A percentile compares a stretch with the other conserved stretches of the same genome.
These are phyloP conservation scores for Metschnikowia similis DNA, from an alignment of 805 yeast genomes.

Conservation along the genomic window DNA sequence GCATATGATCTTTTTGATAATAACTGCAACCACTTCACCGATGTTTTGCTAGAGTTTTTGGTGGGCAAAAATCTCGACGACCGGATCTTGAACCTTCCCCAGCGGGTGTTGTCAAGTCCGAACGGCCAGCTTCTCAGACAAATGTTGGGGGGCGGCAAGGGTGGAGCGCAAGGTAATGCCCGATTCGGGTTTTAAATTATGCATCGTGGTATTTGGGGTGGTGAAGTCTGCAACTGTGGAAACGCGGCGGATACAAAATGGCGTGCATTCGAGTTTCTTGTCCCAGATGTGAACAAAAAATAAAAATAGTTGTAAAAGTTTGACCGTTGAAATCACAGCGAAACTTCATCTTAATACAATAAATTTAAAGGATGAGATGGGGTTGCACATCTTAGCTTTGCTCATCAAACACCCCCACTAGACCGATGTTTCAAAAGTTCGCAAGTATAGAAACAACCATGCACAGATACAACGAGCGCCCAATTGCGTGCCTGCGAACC, in stretches of 20 bases:
- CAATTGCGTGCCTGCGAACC: slow-evolving; percentile 4
- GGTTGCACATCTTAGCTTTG: not conserved
- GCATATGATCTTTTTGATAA: slow-evolving; percentile 56
- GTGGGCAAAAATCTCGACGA: slow-evolving; percentile 54
- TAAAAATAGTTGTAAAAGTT: not conserved
- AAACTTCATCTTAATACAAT: not conserved
- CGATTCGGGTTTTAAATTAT: slow-evolving; percentile 10
- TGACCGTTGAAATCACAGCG: not conserved
- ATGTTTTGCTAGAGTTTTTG: slow-evolving; percentile 52
- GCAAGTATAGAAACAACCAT: not conserved
- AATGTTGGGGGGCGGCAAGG: slow-evolving; percentile 25
- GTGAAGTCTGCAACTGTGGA: not conserved
- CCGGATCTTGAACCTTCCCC: slow-evolving; percentile 50
- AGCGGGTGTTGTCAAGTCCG: slow-evolving; percentile 40
- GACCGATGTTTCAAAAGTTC: slow-evolving; percentile 1
- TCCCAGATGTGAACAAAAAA: not conserved
- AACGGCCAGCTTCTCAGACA: slow-evolving; percentile 33
- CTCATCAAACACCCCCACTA: not conserved
- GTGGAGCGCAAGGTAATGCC: slow-evolving; percentile 14
- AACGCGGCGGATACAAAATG: not conserved
- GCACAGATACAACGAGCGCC: slow-evolving; percentile 1
- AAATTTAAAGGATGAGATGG: not conserved
- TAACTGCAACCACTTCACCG: slow-evolving; percentile 67
- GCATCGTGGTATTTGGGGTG: not conserved
- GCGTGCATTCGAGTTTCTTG: not conserved